A percentile compares a stretch with the other conserved stretches of the same genome.
These are phyloP conservation scores for Pelargonium myrrhifolium DNA, from an alignment of 441 rosid species.

Conservation along the genomic window DNA sequence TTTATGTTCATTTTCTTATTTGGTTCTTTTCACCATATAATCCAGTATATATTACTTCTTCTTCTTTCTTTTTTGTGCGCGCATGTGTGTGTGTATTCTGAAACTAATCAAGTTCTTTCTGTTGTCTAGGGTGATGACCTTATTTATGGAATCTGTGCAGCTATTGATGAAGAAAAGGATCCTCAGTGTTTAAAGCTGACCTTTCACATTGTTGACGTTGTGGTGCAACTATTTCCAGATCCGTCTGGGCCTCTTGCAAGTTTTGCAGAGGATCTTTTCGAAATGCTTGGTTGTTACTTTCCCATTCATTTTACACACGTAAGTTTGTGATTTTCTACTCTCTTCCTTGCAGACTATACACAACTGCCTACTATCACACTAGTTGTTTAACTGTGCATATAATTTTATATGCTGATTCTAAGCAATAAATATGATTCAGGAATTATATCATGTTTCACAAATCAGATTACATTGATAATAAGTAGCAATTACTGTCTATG, in stretches of 20 bases:
- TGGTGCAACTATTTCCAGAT: conserved; percentile 56
- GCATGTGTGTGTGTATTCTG: conserved; percentile 7
- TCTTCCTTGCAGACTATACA: no score
- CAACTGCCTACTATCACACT: no score
- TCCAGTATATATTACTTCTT: no score
- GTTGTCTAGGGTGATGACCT: conserved; percentile 48
- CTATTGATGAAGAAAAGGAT: conserved; percentile 85
- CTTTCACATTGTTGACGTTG: conserved; percentile 67
- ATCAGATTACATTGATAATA: no score
- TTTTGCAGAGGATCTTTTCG: conserved; percentile 53
- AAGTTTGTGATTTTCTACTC: conserved; percentile 25
- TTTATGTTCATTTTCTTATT: no score
- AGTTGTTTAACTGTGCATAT: no score
- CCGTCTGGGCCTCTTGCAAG: conserved; percentile 55
- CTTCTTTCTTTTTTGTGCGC: no score
- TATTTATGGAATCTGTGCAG: conserved; percentile 61
- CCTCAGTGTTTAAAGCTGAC: conserved; percentile 74
- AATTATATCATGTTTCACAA: no score
- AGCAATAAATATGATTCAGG: no score
- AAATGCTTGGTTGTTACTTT: conserved; percentile 64
- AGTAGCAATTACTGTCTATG: no score
- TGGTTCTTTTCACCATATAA: conserved; percentile 5
- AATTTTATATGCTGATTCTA: no score
- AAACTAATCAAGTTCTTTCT: conserved; percentile 19
- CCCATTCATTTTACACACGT: conserved; percentile 93